Conservation (phyloP, 2,329 filamentous ascomycete species). For the Magnaporthales sp. region DNA sequence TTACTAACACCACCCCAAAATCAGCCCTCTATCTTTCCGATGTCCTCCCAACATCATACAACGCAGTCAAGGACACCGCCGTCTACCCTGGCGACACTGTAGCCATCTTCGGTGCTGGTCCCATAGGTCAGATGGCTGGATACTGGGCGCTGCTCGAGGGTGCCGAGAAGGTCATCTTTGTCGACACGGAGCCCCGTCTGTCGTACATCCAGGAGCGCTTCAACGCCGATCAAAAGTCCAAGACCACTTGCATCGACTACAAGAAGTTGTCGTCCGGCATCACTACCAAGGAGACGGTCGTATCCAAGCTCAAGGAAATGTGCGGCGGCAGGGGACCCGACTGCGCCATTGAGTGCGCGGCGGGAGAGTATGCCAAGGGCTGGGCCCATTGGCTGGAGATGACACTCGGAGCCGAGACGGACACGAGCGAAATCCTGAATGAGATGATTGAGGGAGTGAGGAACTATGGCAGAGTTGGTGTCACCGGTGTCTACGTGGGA, state of each 20-base stretch:
- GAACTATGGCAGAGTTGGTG: constrained; percentile 64
- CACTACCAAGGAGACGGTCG: constrained; percentile 52
- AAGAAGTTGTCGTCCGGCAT: constrained; percentile 49
- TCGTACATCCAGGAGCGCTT: constrained; percentile 58
- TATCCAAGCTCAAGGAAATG: constrained; percentile 64
- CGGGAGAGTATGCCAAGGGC: constrained; percentile 53
- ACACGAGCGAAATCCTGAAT: constrained; percentile 73
- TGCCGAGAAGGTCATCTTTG: constrained; percentile 66
- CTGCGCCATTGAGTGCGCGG: constrained; percentile 58
- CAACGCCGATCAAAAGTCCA: constrained; percentile 43
- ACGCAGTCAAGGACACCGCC: constrained; percentile 74
- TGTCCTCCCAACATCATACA: constrained; percentile 70
- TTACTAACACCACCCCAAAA: background rate
- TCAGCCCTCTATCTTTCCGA: constrained; percentile 67
- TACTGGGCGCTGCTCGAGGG: constrained; percentile 68
- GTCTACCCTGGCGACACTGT: constrained; percentile 72
- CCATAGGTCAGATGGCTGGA: constrained; percentile 77
- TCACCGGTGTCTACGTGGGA: constrained; percentile 63
- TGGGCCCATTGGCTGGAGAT: constrained; percentile 53
- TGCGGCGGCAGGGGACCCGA: constrained; percentile 66
- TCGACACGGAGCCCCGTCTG: constrained; percentile 66
- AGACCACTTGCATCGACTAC: constrained; percentile 54
- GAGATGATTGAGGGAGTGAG: constrained; percentile 70
- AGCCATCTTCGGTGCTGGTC: constrained; percentile 78
- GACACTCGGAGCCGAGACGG: constrained; percentile 63